Evolutionary conservation across 2,329 filamentous ascomycete genomes (phyloP), one percentile per base, ranked within the genome.

Genomic region (Paradendryphiella salina): DNA sequence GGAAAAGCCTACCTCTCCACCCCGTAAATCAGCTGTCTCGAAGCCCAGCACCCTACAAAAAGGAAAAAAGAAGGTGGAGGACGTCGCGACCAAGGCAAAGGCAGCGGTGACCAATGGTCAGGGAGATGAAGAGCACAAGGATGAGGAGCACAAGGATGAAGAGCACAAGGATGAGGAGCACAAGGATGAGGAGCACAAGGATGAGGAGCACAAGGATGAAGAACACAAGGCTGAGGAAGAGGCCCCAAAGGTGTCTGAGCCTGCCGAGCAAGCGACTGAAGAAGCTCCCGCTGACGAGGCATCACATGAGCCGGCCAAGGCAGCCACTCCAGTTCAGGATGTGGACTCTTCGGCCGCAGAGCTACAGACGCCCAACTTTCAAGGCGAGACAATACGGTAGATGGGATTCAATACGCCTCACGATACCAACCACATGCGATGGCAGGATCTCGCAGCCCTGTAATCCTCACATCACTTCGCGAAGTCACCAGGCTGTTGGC

Each of bases 31-130:
- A 14, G 47, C 53, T 3, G 69, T 66, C 49, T 52, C 55, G n/a
- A 59, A 64, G 34, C 61, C 60, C 18, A 60, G 59, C 32, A 43
- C 61, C 13, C 54, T 66, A 11, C 60, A 70, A 15, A 73, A 73
- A 48, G 62, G 64, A 29, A 74, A 72, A 62, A 67, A 66, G 56
- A 74, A 73, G 62, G 67, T 69, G 14, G 67, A 62, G 36, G 69
- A 73, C 36, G 64, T 64, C 28, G 68, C 63, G 7, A 34, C 61
- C 20, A 73, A 73, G 56, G 64, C 63, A 0, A 74, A 73, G 56
- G 69, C 66, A 13, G 64, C 58, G 5, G 66, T 71, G 15, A 65
- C 65, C 29, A 69, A 67, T 20, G 59, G 61, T 29, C 51, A 71
- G 29, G 57, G 59, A 2, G 33, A 45, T 18, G 3, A 20, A 20